Percentiles rank a stretch among this genome's conserved stretches.
Evolutionary conservation across 352 stramenopile genomes (phyloP).

Genomic region (Phytophthora pisi): DNA sequence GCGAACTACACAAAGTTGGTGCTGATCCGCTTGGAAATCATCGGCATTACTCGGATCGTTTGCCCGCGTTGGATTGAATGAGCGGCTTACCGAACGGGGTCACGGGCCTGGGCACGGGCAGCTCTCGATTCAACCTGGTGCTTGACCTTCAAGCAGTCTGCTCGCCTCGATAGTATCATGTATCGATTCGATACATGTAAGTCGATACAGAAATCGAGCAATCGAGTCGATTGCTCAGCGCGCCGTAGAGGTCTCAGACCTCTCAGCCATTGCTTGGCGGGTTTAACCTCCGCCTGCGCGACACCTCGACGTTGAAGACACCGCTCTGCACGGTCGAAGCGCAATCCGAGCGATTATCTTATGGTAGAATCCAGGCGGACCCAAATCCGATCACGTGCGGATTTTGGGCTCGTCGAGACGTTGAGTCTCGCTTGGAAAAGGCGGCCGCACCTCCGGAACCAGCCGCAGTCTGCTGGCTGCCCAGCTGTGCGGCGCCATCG

Average conservation of each 20-base stretch:
- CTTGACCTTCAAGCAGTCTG: conserved; percentile 3
- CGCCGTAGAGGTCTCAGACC: too few species aligned
- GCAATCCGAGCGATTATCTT: conserved; percentile 29
- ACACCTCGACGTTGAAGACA: neutral
- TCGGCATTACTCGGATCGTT: too few species aligned
- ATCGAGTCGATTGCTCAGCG: too few species aligned
- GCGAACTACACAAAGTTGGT: neutral
- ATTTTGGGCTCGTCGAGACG: too few species aligned
- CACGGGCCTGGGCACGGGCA: neutral
- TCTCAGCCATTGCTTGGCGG: neutral
- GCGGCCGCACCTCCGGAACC: conserved; percentile 29
- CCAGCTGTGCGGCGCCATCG: conserved; percentile 21
- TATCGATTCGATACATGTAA: too few species aligned
- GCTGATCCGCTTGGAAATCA: conserved; percentile 9
- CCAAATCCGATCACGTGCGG: conserved; percentile 12
- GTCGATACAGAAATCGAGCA: too few species aligned
- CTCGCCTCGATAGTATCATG: too few species aligned
- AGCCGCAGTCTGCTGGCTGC: conserved; percentile 16
- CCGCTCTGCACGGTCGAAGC: conserved; percentile 15
- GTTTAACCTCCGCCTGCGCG: neutral
- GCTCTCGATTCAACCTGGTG: neutral
- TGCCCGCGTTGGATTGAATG: neutral
- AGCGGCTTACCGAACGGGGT: neutral
- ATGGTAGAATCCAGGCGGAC: neutral
- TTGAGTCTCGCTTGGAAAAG: conserved; percentile 12